phyloP scores from a whole-genome alignment of 768 basidiomycete species.

The Lentinula edodes region DNA sequence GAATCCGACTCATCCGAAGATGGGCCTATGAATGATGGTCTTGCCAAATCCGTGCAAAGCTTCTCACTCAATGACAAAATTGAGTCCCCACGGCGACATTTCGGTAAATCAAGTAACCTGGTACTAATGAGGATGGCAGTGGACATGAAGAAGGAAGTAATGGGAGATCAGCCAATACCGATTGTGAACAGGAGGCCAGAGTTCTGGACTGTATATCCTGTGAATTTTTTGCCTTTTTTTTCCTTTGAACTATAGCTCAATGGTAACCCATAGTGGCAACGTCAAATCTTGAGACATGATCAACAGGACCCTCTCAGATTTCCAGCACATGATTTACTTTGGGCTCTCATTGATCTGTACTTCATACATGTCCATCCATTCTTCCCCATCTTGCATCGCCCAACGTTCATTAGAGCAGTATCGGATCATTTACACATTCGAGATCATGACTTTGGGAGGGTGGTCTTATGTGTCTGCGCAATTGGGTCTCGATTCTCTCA shows the following conservation, averaged over 20 bases:
- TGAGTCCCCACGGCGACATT: background rate
- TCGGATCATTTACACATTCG: background rate
- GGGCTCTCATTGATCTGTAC: conserved; percentile 39
- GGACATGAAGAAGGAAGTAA: conserved; percentile 33
- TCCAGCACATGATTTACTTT: conserved; percentile 30
- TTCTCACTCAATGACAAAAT: background rate
- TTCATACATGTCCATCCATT: conserved; percentile 35
- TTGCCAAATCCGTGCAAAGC: background rate
- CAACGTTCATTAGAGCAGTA: conserved; percentile 38
- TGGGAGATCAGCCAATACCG: conserved; percentile 12
- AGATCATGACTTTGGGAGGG: conserved; percentile 25
- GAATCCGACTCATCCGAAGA: background rate
- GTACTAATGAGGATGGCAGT: conserved; percentile 39
- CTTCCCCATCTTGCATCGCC: conserved; percentile 46
- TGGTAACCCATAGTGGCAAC: background rate
- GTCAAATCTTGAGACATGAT: background rate
- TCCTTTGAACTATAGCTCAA: background rate
- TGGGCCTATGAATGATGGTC: background rate
- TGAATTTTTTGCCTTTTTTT: conserved; percentile 22
- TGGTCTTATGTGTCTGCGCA: conserved; percentile 49
- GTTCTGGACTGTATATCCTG: conserved; percentile 10
- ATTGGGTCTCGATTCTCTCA: conserved; percentile 35
- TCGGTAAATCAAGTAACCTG: conserved; percentile 34
- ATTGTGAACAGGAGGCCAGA: conserved; percentile 5
- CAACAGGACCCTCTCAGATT: conserved; percentile 13